Evolutionary conservation across 2,329 filamentous ascomycete species (phyloP), one percentile per base, ranked within the genome.

Genomic region (Ramichloridium luteum): DNA sequence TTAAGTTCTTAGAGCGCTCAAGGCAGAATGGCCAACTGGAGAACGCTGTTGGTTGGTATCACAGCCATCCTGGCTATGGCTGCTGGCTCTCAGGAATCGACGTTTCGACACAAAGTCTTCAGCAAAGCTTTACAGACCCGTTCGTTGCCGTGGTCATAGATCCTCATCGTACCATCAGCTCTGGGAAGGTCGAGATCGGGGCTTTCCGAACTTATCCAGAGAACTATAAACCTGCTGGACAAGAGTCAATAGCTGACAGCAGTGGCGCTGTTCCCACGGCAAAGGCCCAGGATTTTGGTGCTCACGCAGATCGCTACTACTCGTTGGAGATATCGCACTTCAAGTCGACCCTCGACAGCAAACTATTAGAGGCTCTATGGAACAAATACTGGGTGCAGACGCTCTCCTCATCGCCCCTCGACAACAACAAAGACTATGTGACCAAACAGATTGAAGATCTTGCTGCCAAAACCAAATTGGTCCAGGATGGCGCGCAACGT

Each of bases 351-450:
- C 76, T 98, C 16, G 90, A 98, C 59, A 71, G 77, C 2, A 80
- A 85, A 47, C 68, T 98, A 14, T 67, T 98, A 4, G 83, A 92
- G 50, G 70, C 84, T 31, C 67, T 98, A 16, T 96, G 90, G 90
- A 93, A 94, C 65, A 96, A 96, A 59, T 98, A 98, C 66, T 93
- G 85, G 90, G 86, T 94, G 18, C 82, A 92, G 51, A 98, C 90
- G 4, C 71, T 98, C 13, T 92, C 84, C 17, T 83, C 93, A 48
- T 90, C 77, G 46, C 86, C 88, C 13, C 70, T 94, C 4, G 77
- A 93, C 48, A 85, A 83, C 34, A 96, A 93, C 52, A 80, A 86
- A 41, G 88, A 94, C 47, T 98, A 86, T 53, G 80, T 78, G 31
- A 93, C 80, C 49, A 90, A 86, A 57, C 86, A 94, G 58, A 90